Evolutionary conservation across 768 basidiomycete species (phyloP), one percentile per base, ranked within the genome.

Genomic region (Trametes meyenii): DNA sequence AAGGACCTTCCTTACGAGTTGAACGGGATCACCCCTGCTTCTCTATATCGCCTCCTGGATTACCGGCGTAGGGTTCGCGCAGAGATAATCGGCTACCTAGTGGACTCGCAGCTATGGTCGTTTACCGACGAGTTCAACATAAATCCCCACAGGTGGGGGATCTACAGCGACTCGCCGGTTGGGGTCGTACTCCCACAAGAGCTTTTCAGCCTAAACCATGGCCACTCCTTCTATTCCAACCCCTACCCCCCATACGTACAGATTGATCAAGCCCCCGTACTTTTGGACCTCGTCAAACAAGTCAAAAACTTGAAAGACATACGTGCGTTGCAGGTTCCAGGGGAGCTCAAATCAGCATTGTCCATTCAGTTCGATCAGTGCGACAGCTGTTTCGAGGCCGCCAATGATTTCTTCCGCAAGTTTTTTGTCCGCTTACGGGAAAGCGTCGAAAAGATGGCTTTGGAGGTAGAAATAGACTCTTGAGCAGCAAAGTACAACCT

Each of bases 301-400:
- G 24, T 56, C 51, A n/a, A 26, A 49, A 19, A 59, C 13, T 6
- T 50, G 49, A 17, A 66, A 57, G 14, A 39, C 14, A 14, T 39
- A 7, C 14, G 7, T 21, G 55, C 64, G 50, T 61, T 62, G 52
- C 64, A 66, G 23, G 60, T 52, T 61, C 64, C 62, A 19, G 46
- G 33, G 14, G 38, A 39, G 38, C 38, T 39, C n/a, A n/a, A n/a
- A n/a, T n/a, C n/a, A n/a, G n/a, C n/a, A n/a, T n/a, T n/a, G n/a
- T n/a, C n/a, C n/a, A n/a, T n/a, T n/a, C n/a, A n/a, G n/a, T n/a
- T n/a, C n/a, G n/a, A n/a, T n/a, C n/a, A n/a, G n/a, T n/a, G n/a
- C n/a, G n/a, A n/a, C n/a, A n/a, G n/a, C n/a, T n/a, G n/a, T n/a
- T n/a, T n/a, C n/a, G n/a, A n/a, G n/a, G n/a, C n/a, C n/a, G n/a